Evolutionary conservation across 2,329 filamentous ascomycete genomes (phyloP), one percentile per base, ranked within the genome.

Genomic region (Fusarium anthophilum): DNA sequence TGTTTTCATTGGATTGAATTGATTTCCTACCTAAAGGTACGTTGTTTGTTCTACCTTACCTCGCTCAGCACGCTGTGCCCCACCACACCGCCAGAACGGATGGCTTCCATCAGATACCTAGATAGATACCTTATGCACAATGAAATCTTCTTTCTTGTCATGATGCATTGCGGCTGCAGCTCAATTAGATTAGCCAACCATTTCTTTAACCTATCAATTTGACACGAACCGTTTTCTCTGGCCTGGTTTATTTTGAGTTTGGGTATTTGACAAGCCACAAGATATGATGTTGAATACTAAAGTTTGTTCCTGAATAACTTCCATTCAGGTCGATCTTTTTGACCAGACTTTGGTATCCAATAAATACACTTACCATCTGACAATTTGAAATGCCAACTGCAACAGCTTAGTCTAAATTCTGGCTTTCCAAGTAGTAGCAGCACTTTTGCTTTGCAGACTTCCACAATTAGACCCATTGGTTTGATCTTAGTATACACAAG

Each of bases 81-180:
- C 66, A 58, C 58, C 51, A 70, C 67, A 70, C 67, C 67, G 67
- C 67, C 37, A 65, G 66, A 70, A 51, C 41, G 32, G 55, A 50
- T 57, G 45, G 50, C 44, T 65, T 57, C 39, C 45, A 63, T 37
- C 45, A 55, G 30, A 54, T 18, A 37, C 7, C 8, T 35, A 37
- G 30, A 54, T 37, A 37, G 15, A 10, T 37, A 37, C 35, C 35
- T 37, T 38, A 43, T 53, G 62, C 57, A 43, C 32, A 38, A 28
- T 44, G 45, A 65, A 65, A 53, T 63, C 57, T 62, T 54, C 32
- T 26, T 26, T 26, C 13, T 54, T 64, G 32, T 37, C 37, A 66
- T 54, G 41, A 65, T 56, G 35, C 50, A 48, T 41, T 45, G 38
- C 24, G 22, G 28, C 47, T 24, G 60, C 14, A 66, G 20, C 58